Evolutionary conservation across 73 alveolate species (phyloP).

Genomic region (Blepharisma japonicum): DNA sequence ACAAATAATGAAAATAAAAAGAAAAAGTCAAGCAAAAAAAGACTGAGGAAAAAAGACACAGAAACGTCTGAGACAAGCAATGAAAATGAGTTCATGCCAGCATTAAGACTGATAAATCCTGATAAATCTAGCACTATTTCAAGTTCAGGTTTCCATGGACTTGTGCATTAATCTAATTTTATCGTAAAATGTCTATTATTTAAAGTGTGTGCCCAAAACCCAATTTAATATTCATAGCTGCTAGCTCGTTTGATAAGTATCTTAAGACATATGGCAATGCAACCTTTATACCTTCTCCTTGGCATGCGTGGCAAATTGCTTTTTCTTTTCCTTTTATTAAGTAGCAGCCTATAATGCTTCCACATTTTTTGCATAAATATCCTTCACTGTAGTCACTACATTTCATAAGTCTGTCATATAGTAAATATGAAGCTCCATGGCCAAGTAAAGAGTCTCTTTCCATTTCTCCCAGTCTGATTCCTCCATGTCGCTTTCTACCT

Average conservation of each 20-base stretch:
- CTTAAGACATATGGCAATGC: conserved; percentile 95
- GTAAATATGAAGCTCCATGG: conserved; percentile 96
- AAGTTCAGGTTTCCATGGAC: no score
- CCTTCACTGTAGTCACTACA: conserved; percentile 98
- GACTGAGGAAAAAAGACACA: no score
- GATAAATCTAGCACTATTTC: no score
- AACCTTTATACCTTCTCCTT: conserved; percentile 63
- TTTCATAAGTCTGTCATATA: conserved; percentile 95
- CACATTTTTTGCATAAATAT: conserved; percentile 87
- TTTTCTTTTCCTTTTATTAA: background rate
- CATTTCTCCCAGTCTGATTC: conserved; percentile 99
- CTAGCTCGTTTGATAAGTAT: conserved; percentile 92
- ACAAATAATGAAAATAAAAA: no score
- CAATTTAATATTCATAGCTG: conserved; percentile 95
- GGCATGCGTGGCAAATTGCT: conserved; percentile 29
- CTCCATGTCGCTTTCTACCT: conserved; percentile 99
- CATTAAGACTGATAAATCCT: no score
- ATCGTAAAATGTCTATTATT: no score
- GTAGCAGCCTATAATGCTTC: conserved; percentile 71
- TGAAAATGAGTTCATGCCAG: no score
- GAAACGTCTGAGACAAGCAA: no score
- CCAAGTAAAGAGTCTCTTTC: conserved; percentile 99
- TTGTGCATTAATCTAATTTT: no score
- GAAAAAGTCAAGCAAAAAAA: no score
- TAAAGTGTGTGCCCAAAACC: conserved; percentile 41